Percentiles rank a stretch among this genome's conserved stretches.
These are phyloP conservation scores for Xylaria sp. DNA, from an alignment of 2,329 filamentous ascomycete genomes.

Conservation along the genomic window DNA sequence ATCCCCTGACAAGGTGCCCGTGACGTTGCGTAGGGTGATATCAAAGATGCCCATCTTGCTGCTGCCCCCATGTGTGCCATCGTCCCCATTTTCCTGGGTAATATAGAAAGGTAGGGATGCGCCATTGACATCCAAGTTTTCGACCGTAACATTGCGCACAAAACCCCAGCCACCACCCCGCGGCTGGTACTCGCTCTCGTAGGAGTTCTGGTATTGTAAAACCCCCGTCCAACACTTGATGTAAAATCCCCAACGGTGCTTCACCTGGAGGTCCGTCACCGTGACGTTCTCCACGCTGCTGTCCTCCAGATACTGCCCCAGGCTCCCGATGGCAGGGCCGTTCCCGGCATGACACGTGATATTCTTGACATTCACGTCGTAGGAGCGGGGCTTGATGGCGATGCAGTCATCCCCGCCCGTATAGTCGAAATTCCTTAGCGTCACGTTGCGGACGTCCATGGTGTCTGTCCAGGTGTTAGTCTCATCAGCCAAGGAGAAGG, in stretches of 20 bases:
- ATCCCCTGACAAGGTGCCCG: conserved; percentile 55
- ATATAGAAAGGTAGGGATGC: conserved; percentile 57
- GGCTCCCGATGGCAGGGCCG: conserved; percentile 64
- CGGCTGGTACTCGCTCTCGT: conserved; percentile 60
- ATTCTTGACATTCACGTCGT: conserved; percentile 60
- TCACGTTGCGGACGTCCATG: conserved; percentile 63
- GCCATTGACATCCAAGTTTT: conserved; percentile 61
- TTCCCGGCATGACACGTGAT: conserved; percentile 63
- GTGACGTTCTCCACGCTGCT: conserved; percentile 60
- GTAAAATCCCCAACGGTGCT: conserved; percentile 62
- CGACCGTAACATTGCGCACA: conserved; percentile 61
- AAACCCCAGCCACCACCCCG: conserved; percentile 64
- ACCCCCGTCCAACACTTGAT: conserved; percentile 67
- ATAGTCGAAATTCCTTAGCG: conserved; percentile 61
- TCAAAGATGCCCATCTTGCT: conserved; percentile 62
- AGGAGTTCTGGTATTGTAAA: conserved; percentile 56
- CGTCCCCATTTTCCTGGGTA: conserved; percentile 60
- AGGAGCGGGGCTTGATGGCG: conserved; percentile 66
- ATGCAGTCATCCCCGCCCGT: conserved; percentile 68
- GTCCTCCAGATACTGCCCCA: conserved; percentile 67
- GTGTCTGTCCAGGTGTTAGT: conserved; percentile 51
- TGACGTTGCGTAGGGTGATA: conserved; percentile 62
- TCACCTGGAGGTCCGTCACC: conserved; percentile 57
- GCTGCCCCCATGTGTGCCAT: conserved; percentile 58
- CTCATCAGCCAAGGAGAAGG: background rate